Evolutionary conservation across 306 rosid genomes (phyloP).

Genomic region (Vicia faba): DNA sequence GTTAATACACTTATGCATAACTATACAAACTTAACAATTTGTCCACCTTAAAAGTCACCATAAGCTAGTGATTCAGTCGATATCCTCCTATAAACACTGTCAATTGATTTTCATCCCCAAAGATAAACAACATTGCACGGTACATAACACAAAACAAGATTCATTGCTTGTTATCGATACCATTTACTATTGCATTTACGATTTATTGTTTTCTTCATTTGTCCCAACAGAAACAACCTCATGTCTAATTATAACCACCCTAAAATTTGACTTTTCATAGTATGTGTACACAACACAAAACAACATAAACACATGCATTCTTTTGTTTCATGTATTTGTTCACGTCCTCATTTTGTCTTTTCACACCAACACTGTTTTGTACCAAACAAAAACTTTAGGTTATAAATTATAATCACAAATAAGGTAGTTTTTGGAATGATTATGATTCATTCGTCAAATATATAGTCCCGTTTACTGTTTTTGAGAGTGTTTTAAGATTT

Average conservation of each 20-base stretch:
- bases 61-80: too few species aligned
- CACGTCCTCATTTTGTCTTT: constrained; percentile 29
- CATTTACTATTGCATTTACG: constrained; percentile 16
- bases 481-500: constrained; percentile 7
- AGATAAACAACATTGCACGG: constrained; percentile 4
- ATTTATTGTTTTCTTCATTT: constrained; percentile 32
- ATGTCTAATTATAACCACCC: constrained; percentile 19
- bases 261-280: constrained; percentile 37
- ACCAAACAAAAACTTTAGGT: constrained; percentile 24
- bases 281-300: constrained; percentile 9
- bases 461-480: neutral
- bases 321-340: constrained; percentile 42
- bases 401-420: constrained; percentile 28
- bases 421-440: constrained; percentile 33
- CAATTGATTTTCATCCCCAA: too few species aligned
- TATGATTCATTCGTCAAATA: constrained; percentile 33
- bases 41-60: too few species aligned
- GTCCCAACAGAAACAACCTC: constrained; percentile 37
- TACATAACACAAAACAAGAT: constrained; percentile 18
- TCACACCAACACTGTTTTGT: constrained; percentile 25
- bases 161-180: constrained; percentile 1
- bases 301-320: constrained; percentile 36
- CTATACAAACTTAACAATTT: too few species aligned
- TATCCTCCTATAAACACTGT: too few species aligned
- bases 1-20: too few species aligned